These are phyloP conservation scores for Candida ulmi DNA, from an alignment of 805 yeast genomes.

Conservation along the genomic window DNA sequence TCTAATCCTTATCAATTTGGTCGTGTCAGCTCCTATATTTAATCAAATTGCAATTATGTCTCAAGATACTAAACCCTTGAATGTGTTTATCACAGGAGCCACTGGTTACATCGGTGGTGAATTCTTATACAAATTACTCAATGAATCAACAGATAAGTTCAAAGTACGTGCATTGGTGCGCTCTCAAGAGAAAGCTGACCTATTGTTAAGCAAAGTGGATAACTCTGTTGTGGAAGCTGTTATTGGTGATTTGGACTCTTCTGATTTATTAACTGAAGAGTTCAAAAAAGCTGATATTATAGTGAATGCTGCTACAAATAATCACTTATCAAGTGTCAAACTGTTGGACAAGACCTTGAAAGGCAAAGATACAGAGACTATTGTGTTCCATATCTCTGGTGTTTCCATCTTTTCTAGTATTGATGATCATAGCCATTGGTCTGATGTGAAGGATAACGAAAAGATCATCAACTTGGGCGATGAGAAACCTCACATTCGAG, in stretches of 20 bases:
- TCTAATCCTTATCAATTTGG: no score
- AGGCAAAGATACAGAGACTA: constrained; percentile 20
- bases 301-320: constrained; percentile 28
- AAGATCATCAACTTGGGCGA: constrained; percentile 2
- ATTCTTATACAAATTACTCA: constrained; percentile 22
- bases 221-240: constrained; percentile 17
- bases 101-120: constrained; percentile 31
- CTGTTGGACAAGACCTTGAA: constrained; percentile 20
- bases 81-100: constrained; percentile 23
- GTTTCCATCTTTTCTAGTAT: constrained; percentile 6
- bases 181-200: constrained; percentile 16
- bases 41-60: no score
- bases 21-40: no score
- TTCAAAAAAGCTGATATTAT: constrained; percentile 24
- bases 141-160: constrained; percentile 1
- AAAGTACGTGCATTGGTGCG: constrained; percentile 24
- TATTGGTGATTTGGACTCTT: constrained; percentile 21
- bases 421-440: constrained; percentile 4
- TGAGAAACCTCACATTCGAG: constrained; percentile 5
- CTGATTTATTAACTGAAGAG: constrained; percentile 14
- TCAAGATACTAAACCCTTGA: not conserved
- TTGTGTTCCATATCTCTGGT: constrained; percentile 33
- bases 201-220: constrained; percentile 9
- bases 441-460: constrained; percentile 5
- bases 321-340: constrained; percentile 23